Evolutionary conservation across 257 asterid genomes (phyloP).

Genomic region (Vinca minor): DNA sequence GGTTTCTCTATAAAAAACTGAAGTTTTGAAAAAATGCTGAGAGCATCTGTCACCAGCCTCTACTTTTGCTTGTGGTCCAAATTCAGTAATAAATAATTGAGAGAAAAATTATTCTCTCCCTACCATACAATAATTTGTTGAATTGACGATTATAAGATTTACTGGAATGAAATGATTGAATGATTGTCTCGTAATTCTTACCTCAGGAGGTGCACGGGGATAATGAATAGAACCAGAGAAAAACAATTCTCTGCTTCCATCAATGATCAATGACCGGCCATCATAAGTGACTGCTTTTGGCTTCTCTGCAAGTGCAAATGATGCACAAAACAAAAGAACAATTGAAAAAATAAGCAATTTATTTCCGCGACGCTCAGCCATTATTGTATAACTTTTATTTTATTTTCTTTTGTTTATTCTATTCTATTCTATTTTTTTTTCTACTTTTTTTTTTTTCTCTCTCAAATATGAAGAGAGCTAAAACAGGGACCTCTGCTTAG

Average conservation of each 20-base stretch:
- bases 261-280: constrained; percentile 57
- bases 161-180: too few relatives aligned
- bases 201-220: constrained; percentile 76
- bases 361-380: not conserved
- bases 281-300: constrained; percentile 44
- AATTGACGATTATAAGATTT: too few relatives aligned
- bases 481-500: constrained; percentile 16
- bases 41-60: too few relatives aligned
- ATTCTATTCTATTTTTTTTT: not conserved
- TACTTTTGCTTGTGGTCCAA: too few relatives aligned
- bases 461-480: not conserved
- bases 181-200: too few relatives aligned
- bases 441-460: not conserved
- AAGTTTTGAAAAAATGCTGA: too few relatives aligned
- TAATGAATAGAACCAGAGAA: constrained; percentile 92
- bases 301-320: not conserved
- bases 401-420: too few relatives aligned
- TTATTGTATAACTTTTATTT: not conserved
- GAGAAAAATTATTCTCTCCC: too few relatives aligned
- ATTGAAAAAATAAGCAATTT: constrained; percentile 4
- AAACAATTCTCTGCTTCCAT: constrained; percentile 58
- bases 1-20: too few relatives aligned
- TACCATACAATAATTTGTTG: too few relatives aligned
- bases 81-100: too few relatives aligned
- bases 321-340: not conserved